Conservation (phyloP, 208 protist genomes). For the Wallacemonas collosoma region DNA sequence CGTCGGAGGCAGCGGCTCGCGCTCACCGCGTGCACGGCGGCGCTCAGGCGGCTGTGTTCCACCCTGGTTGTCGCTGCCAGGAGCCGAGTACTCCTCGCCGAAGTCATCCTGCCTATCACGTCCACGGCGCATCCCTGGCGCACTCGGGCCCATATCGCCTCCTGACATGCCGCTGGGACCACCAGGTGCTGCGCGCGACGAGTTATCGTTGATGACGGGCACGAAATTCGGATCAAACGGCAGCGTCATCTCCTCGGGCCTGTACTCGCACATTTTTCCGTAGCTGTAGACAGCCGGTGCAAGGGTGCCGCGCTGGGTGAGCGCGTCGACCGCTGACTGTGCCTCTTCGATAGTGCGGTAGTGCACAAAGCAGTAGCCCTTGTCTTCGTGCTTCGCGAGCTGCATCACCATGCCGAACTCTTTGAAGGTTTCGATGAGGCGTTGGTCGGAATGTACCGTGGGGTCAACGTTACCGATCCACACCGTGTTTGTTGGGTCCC, state of each 20-base stretch:
- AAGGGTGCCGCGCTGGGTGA: constrained; percentile 57
- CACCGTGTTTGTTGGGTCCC: constrained; percentile 88
- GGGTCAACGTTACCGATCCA: constrained; percentile 85
- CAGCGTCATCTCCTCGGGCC: constrained; percentile 61
- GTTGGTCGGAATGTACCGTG: constrained; percentile 44
- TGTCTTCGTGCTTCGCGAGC: constrained; percentile 63
- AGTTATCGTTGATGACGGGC: constrained; percentile 1
- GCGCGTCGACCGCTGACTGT: constrained; percentile 59
- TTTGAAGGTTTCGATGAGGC: constrained; percentile 56
- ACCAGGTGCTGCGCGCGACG: not conserved
- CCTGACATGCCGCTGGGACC: not conserved
- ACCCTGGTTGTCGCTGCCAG: not conserved
- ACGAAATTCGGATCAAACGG: constrained; percentile 43
- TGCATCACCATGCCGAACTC: constrained; percentile 85
- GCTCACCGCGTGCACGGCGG: constrained; percentile 58
- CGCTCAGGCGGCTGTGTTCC: constrained; percentile 21
- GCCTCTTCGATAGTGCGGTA: constrained; percentile 83
- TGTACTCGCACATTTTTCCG: constrained; percentile 87
- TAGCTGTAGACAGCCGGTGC: constrained; percentile 77
- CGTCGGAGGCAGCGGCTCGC: constrained; percentile 63
- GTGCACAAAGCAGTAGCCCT: constrained; percentile 88
- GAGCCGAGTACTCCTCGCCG: not conserved
- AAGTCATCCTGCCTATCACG: not conserved
- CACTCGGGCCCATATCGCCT: constrained; percentile 19
- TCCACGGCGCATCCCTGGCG: constrained; percentile 18